These are phyloP conservation scores for Gossypium lobatum DNA, from an alignment of 441 rosid genomes.

Conservation along the genomic window DNA sequence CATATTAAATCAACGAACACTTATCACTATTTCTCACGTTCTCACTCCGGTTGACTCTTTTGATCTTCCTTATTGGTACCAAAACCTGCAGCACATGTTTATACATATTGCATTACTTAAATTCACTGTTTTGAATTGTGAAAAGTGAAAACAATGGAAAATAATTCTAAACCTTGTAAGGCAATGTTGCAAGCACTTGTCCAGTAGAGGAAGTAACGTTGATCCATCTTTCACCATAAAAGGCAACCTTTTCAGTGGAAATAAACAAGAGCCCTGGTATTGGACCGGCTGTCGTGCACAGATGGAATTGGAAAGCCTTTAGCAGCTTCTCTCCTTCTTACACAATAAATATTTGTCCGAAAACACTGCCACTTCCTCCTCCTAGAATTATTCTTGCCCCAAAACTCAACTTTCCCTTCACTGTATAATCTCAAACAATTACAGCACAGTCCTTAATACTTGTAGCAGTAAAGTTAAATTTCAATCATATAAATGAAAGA, in stretches of 20 bases:
- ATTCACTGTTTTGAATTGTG: background rate
- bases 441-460: background rate
- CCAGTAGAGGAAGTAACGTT: slow-evolving; percentile 43
- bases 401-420: slow-evolving; percentile 18
- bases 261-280: slow-evolving; percentile 49
- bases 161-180: slow-evolving; percentile 37
- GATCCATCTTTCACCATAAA: slow-evolving; percentile 58
- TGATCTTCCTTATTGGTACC: slow-evolving; percentile 48
- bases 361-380: slow-evolving; percentile 53
- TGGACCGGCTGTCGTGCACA: too few species aligned
- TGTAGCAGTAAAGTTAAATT: background rate
- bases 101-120: background rate
- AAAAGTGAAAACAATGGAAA: background rate
- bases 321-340: slow-evolving; percentile 39
- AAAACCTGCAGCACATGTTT: slow-evolving; percentile 26
- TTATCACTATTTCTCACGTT: slow-evolving; percentile 27
- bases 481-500: background rate
- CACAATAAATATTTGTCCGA: slow-evolving; percentile 37
- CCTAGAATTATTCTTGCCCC: slow-evolving; percentile 53
- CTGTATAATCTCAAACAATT: slow-evolving; percentile 2
- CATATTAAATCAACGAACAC: too few species aligned
- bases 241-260: slow-evolving; percentile 50
- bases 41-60: slow-evolving; percentile 43
- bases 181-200: slow-evolving; percentile 28
- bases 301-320: slow-evolving; percentile 38